Evolutionary conservation across 2,329 filamentous ascomycete species (phyloP).

Genomic region (Lomentospora prolificans): DNA sequence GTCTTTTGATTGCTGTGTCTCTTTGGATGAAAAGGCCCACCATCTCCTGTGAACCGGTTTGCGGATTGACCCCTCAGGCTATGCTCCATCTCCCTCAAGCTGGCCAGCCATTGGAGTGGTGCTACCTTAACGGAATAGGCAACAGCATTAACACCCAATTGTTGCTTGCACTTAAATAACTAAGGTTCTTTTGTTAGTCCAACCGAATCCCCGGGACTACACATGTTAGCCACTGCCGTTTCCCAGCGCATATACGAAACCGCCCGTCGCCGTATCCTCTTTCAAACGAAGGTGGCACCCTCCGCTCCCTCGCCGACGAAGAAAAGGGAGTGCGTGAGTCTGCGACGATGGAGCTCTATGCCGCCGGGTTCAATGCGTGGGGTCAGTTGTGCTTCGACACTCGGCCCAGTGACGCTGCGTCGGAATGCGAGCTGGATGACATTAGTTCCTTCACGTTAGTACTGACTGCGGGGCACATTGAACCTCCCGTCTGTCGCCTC

Average conservation of each 20-base stretch:
- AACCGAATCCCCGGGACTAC: not conserved
- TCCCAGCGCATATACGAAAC: not conserved
- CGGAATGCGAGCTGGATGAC: conserved; percentile 32
- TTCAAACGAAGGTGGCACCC: not conserved
- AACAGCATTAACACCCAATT: conserved; percentile 2
- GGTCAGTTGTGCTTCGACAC: conserved; percentile 33
- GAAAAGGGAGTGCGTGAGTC: not conserved
- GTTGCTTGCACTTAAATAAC: not conserved
- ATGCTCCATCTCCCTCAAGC: not conserved
- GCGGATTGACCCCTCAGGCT: not conserved
- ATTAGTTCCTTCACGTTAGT: conserved; percentile 32
- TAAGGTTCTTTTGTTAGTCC: conserved; percentile 1
- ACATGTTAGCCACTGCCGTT: not conserved
- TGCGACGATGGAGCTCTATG: conserved; percentile 37
- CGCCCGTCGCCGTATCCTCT: not conserved
- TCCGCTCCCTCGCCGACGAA: not conserved
- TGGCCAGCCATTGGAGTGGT: not conserved
- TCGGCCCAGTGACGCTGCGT: not conserved
- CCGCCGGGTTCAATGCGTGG: conserved; percentile 50
- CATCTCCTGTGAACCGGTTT: not conserved
- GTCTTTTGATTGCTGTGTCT: not conserved
- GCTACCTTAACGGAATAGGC: not conserved
- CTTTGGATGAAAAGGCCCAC: not conserved
- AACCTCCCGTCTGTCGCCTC: conserved; percentile 23
- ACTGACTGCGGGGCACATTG: conserved; percentile 25